Evolutionary conservation across 257 asterid species (phyloP).

Genomic region (Nicotiana sylvestris): DNA sequence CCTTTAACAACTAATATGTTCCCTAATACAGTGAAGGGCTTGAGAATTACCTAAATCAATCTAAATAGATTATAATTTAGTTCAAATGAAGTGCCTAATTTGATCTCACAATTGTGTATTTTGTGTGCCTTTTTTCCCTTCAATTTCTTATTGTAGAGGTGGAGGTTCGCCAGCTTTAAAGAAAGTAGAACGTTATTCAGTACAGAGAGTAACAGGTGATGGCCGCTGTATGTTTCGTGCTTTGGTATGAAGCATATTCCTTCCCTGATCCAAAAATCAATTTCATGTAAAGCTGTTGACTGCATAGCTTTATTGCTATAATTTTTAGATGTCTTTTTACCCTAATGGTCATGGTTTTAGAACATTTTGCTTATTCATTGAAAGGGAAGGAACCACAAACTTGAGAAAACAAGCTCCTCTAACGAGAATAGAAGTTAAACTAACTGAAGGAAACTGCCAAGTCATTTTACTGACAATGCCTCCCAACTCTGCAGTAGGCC

Average conservation of each 20-base stretch:
- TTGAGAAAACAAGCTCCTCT: background rate
- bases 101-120: background rate
- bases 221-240: slow-evolving; percentile 97
- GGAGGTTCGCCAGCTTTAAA: slow-evolving; percentile 57
- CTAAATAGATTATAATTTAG: background rate
- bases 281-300: background rate
- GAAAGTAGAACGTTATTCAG: slow-evolving; percentile 68
- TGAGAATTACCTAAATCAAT: background rate
- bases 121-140: no score
- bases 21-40: background rate
- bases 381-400: background rate
- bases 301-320: background rate
- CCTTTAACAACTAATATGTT: background rate
- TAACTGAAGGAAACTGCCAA: background rate
- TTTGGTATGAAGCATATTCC: slow-evolving; percentile 48
- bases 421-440: background rate
- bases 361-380: background rate
- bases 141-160: slow-evolving; percentile 28
- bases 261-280: background rate
- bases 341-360: background rate
- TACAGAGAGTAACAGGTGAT: slow-evolving; percentile 85
- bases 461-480: background rate
- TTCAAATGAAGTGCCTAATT: background rate
- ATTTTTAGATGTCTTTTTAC: background rate
- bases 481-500: background rate